These are phyloP conservation scores for Trichosanthes truncata DNA, from an alignment of 306 rosid genomes.

Conservation along the genomic window DNA sequence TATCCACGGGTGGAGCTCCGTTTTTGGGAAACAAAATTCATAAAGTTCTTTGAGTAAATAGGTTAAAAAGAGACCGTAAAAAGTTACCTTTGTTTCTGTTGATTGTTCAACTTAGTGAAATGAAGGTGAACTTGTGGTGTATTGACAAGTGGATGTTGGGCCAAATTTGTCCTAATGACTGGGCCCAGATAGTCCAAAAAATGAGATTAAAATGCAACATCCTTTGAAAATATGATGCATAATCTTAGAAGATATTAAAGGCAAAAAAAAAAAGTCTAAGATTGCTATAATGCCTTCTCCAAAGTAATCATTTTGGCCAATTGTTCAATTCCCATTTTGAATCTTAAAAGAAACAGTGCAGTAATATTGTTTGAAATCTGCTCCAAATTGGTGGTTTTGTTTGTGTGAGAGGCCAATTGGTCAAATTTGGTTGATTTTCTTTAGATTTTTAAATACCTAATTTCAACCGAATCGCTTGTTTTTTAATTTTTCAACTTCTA, in stretches of 20 bases:
- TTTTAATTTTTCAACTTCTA: not conserved
- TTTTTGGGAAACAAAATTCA: not conserved
- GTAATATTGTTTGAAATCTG: not conserved
- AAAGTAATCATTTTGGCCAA: conserved; percentile 1
- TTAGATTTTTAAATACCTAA: not conserved
- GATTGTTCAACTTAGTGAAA: not conserved
- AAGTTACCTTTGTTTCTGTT: too few species aligned
- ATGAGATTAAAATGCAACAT: not conserved
- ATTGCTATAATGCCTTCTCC: not conserved
- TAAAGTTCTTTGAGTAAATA: not conserved
- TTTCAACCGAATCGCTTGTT: not conserved
- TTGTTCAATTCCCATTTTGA: conserved; percentile 4
- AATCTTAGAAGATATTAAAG: not conserved
- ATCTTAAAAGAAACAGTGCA: not conserved
- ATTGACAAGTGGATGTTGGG: not conserved
- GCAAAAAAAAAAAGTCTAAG: not conserved
- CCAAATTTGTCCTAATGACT: not conserved
- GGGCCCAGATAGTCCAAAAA: not conserved
- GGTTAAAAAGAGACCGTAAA: not conserved
- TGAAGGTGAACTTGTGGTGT: not conserved
- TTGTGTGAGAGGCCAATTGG: not conserved
- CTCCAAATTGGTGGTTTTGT: not conserved
- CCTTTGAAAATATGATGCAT: not conserved
- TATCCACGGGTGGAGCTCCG: not conserved
- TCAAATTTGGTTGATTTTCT: not conserved